Evolutionary conservation across 345 rosid species (phyloP).

Genomic region (Syzygium jambos): DNA sequence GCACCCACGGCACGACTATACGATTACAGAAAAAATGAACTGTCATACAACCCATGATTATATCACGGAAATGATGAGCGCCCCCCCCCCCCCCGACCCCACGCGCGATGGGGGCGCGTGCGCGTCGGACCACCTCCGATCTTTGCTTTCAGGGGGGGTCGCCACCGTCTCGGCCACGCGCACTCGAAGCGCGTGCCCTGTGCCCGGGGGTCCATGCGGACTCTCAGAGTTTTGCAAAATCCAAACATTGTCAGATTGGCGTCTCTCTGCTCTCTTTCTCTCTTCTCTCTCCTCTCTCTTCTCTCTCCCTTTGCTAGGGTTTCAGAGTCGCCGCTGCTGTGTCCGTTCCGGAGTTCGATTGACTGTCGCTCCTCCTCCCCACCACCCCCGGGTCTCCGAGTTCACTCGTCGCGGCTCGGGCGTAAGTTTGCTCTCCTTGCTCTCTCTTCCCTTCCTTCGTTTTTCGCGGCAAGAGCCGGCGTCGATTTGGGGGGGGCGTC

Average conservation of each 20-base stretch:
- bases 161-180: background rate
- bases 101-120: background rate
- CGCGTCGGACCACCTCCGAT: background rate
- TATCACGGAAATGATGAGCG: background rate
- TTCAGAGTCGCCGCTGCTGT: slow-evolving; percentile 5
- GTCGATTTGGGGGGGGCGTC: background rate
- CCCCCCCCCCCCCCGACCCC: background rate
- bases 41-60: background rate
- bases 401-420: background rate
- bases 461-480: background rate
- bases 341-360: background rate
- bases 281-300: background rate
- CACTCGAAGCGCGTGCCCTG: background rate
- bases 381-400: background rate
- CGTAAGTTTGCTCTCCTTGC: background rate
- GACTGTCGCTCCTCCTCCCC: background rate
- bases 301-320: slow-evolving; percentile 7
- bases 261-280: background rate
- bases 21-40: slow-evolving; percentile 2
- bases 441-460: background rate
- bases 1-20: background rate
- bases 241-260: background rate
- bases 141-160: background rate
- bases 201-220: background rate
- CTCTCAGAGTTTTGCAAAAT: background rate